Percentiles rank a stretch among this genome's conserved stretches.
phyloP scores from a whole-genome alignment of 306 rosid species.

The Gillenia trifoliata region DNA sequence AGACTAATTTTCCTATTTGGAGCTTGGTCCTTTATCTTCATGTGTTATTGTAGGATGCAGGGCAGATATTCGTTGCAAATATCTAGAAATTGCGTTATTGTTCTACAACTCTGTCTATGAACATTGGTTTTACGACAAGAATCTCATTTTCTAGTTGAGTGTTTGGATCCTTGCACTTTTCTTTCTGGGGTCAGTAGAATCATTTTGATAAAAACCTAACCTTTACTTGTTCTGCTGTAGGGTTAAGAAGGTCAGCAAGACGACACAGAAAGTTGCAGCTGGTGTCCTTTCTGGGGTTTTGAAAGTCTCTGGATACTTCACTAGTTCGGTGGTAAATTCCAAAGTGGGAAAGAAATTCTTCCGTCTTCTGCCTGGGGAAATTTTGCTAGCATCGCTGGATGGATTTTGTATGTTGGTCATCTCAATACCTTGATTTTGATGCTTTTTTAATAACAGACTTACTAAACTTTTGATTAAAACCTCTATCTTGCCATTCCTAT shows the following conservation, averaged over 20 bases:
- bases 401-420: conserved; percentile 38
- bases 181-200: neutral
- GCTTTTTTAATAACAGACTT: neutral
- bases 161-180: neutral
- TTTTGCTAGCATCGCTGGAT: conserved; percentile 46
- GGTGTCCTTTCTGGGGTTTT: conserved; percentile 82
- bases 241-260: conserved; percentile 85
- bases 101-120: neutral
- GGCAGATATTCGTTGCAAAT: neutral
- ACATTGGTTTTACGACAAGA: neutral
- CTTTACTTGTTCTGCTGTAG: conserved; percentile 34
- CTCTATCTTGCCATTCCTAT: neutral
- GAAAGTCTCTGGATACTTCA: conserved; percentile 46
- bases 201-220: neutral
- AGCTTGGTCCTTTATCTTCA: neutral
- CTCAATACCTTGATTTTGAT: neutral
- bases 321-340: conserved; percentile 65
- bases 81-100: neutral
- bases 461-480: neutral
- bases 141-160: neutral
- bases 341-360: conserved; percentile 49
- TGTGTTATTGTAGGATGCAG: neutral
- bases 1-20: neutral
- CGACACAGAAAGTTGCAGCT: conserved; percentile 82
- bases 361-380: conserved; percentile 46